Conservation (phyloP, 306 rosid genomes). For the Citrullus colocynthis region DNA sequence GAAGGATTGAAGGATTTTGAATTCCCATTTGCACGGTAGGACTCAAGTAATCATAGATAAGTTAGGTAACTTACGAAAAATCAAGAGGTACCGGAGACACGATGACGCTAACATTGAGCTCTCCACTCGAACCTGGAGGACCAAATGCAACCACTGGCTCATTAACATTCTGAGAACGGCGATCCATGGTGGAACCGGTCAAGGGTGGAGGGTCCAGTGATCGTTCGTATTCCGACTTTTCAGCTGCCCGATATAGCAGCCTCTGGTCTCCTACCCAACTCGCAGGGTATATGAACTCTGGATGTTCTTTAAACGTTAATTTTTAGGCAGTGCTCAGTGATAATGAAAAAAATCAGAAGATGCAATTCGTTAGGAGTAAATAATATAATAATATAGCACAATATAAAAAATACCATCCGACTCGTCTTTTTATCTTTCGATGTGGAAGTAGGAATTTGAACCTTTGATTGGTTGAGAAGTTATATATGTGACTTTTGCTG, state of each 20-base stretch:
- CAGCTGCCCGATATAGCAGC: constrained; percentile 57
- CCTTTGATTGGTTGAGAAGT: too few species aligned
- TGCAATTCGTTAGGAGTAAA: neutral
- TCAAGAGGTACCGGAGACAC: constrained; percentile 63
- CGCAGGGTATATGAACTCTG: constrained; percentile 83
- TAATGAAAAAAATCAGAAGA: neutral
- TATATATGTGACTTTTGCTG: too few species aligned
- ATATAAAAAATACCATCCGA: too few species aligned
- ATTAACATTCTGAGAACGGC: constrained; percentile 28
- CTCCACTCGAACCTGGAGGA: constrained; percentile 78
- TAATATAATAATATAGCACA: too few species aligned
- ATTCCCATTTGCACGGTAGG: neutral
- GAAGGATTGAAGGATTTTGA: neutral
- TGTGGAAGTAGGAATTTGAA: too few species aligned
- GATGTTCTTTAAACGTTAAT: neutral
- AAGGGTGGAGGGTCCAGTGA: constrained; percentile 76
- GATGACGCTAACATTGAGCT: constrained; percentile 83
- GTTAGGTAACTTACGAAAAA: constrained; percentile 46
- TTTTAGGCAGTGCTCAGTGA: neutral
- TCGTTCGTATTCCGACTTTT: constrained; percentile 49
- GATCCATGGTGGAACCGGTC: constrained; percentile 13
- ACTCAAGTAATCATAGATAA: neutral
- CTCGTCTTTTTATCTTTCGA: too few species aligned
- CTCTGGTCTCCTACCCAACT: constrained; percentile 93
- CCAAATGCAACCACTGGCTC: constrained; percentile 82